Evolutionary conservation across 768 basidiomycete genomes (phyloP), one percentile per base, ranked within the genome.

Genomic region (Boletus sp.): DNA sequence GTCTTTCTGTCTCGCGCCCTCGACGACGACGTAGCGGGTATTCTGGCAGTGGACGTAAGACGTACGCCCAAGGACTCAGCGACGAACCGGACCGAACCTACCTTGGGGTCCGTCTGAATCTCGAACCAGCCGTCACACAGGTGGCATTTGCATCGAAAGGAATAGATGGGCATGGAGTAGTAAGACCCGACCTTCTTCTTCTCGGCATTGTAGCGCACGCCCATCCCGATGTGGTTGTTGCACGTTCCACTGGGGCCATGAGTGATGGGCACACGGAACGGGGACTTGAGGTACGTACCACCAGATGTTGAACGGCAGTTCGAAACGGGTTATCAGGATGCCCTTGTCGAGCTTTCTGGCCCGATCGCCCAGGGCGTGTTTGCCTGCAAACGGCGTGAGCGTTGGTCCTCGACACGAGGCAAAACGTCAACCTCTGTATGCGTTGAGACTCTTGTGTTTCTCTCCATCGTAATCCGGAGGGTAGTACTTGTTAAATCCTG

Each of bases 141-240:
- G 71, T 98, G 95, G 67, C 96, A 99, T 81, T 99, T 99, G 75
- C 97, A 98, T 46, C 94, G 83, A 72, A 99, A 99, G 7, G 88
- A 90, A 69, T 78, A 98, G 53, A 99, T 98, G 10, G 94, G 91
- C 0, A 95, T 98, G 7, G 92, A 92, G 69, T 89, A 94, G 74
- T 99, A 99, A 56, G 83, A 85, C 14, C 97, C 97, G 35, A 98
- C 83, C 73, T 96, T 98, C 78, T 90, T 90, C 83, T 99, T 99
- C 74, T 98, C 95, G 0, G 97, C 97, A 63, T 99, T 99, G 78
- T 98, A 99, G n/a, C 97, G 90, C 2, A 99, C 97, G 24, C 97
- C 97, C 84, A 97, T 97, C 11, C 97, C 97, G 50, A 99, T 92
- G 75, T 98, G 97, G 64, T 90, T 89, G 71, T 95, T 87, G 76